Base-by-base conservation (phyloP, 2,329 filamentous ascomycete genomes). In the Paraphoma chrysanthemicola region DNA sequence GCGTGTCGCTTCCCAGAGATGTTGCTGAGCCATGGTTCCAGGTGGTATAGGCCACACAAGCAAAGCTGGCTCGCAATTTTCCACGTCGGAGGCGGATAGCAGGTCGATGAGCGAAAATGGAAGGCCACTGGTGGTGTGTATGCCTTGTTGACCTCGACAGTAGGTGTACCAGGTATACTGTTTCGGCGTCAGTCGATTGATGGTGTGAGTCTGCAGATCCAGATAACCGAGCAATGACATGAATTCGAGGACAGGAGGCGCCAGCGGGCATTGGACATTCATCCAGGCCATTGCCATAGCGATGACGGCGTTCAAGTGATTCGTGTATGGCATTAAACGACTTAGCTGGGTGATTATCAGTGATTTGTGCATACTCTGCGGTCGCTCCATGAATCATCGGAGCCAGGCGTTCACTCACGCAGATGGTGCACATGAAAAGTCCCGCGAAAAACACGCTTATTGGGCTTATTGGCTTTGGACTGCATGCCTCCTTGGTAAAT, bases 31-130 rank as follows among this genome's bases (percentile, higher is more conserved):
- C 9, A 36, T n/a, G 17, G 12, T 16, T 7, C 50, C 50, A 17
- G 29, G 9, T 14, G 29, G 29, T 14, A 38, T 30, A 14, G 23
- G 14, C 50, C 50, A 53, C 10, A 14, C 9, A 16, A 53, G 23
- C 16, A 53, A 12, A 14, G 42, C 31, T 28, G 16, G 18, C 31
- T 38, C 44, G 12, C 29, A 30, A 16, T 29, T 39, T 12, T 11
- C 39, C 12, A 6, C 9, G 38, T 28, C 16, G 11, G 51, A 12
- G n/a, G 16, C n/a, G 12, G 53, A 44, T 12, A 55, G 38, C 5
- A 55, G 42, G 23, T 55, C 53, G 16, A 55, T n/a, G 28, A 55
- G 47, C 12, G 53, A 55, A 43, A 18, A 55, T 30, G 53, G 53
- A 12, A 55, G 39, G 7, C 53, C 53, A 23, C 46, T 44, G 12